Evolutionary conservation across 1,139 yeast species (phyloP).

Genomic region (Petasospora fabianii): DNA sequence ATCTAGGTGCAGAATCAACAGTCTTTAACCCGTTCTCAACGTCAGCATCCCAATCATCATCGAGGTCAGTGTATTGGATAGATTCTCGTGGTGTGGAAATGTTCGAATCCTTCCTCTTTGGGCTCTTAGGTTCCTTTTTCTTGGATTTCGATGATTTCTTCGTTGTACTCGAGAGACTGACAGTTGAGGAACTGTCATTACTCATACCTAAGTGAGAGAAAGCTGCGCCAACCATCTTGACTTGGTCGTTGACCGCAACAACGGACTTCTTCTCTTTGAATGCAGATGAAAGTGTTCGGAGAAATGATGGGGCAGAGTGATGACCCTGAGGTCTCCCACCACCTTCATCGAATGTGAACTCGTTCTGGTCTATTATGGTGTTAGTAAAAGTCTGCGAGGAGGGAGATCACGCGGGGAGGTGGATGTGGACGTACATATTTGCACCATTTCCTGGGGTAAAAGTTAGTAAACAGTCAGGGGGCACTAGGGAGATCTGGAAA

Average conservation of each 20-base stretch:
- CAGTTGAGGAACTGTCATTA: slow-evolving; percentile 19
- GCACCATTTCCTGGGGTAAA: slow-evolving; percentile 49
- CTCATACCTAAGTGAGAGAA: slow-evolving; percentile 34
- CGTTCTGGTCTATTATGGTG: slow-evolving; percentile 39
- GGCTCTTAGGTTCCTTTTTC: slow-evolving; percentile 6
- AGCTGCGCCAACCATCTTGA: slow-evolving; percentile 39
- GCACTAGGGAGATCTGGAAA: no score
- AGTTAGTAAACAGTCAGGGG: slow-evolving; percentile 18
- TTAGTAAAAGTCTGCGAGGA: slow-evolving; percentile 10
- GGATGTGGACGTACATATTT: slow-evolving; percentile 39
- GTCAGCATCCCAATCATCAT: slow-evolving; percentile 92
- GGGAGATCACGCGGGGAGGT: background rate
- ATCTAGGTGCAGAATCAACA: slow-evolving; percentile 30
- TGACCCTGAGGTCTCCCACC: slow-evolving; percentile 51
- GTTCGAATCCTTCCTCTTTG: slow-evolving; percentile 7
- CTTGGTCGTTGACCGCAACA: slow-evolving; percentile 28
- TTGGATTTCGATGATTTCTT: slow-evolving; percentile 10
- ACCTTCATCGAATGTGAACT: slow-evolving; percentile 62
- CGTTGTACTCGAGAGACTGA: slow-evolving; percentile 11
- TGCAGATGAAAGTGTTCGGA: slow-evolving; percentile 38
- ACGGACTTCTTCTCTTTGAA: slow-evolving; percentile 28
- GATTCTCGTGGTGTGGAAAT: slow-evolving; percentile 26
- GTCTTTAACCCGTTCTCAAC: slow-evolving; percentile 50
- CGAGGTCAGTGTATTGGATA: slow-evolving; percentile 55
- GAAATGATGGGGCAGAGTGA: slow-evolving; percentile 37